Evolutionary conservation across 2,329 filamentous ascomycete genomes (phyloP).

Genomic region (Fusarium nygamai): DNA sequence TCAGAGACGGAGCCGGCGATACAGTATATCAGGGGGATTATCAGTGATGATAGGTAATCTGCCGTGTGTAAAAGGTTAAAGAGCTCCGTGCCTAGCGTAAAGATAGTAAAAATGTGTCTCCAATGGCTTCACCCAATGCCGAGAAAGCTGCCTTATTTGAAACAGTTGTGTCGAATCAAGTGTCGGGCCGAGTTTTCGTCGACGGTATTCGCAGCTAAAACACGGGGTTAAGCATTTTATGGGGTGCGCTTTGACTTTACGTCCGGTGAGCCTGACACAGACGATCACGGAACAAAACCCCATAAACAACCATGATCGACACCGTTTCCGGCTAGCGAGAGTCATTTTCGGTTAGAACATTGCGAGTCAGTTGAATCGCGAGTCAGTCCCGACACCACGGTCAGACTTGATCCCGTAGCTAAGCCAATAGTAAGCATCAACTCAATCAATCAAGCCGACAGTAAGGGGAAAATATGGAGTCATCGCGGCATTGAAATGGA

Average conservation of each 20-base stretch:
- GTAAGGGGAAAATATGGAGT: neutral
- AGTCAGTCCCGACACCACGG: neutral
- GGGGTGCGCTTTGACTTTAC: neutral
- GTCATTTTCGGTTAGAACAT: neutral
- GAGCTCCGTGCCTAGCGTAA: neutral
- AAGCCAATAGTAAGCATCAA: no score
- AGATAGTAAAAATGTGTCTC: neutral
- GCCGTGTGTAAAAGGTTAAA: no score
- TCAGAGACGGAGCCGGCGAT: constrained; percentile 13
- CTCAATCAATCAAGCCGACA: neutral
- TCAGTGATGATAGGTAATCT: neutral
- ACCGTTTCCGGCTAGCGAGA: neutral
- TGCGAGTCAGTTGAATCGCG: neutral
- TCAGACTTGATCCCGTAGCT: neutral
- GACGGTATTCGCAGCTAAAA: neutral
- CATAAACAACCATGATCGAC: neutral
- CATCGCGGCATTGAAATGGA: neutral
- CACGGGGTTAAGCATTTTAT: neutral
- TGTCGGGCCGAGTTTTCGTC: neutral
- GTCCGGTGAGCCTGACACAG: neutral
- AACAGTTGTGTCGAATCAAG: no score
- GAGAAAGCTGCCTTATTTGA: neutral
- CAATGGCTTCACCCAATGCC: neutral
- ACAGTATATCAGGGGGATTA: neutral
- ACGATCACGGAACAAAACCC: neutral